Conservation (phyloP, 1,284 basidiomycete genomes). For the Rhodotorula sp. region DNA sequence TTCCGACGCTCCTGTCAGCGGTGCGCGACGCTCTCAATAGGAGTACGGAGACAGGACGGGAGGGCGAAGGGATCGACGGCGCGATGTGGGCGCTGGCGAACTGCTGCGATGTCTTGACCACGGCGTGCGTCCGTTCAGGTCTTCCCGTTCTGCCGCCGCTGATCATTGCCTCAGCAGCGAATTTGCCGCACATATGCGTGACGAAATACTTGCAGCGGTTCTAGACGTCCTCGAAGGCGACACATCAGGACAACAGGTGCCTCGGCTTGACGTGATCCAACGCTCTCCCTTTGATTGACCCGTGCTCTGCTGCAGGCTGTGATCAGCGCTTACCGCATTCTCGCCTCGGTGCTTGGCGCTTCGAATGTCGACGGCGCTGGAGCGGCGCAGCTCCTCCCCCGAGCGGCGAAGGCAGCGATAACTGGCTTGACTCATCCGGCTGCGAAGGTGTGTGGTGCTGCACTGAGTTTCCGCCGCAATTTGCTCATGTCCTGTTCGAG, state of each 20-base stretch:
- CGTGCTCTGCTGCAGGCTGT: neutral
- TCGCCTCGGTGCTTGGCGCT: neutral
- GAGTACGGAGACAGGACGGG: too few relatives aligned
- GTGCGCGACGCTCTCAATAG: too few relatives aligned
- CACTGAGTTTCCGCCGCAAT: rapidly evolving
- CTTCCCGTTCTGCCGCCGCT: too few relatives aligned
- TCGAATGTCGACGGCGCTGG: neutral
- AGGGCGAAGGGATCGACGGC: neutral
- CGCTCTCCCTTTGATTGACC: neutral
- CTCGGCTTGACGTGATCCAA: neutral
- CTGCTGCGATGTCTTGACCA: slow-evolving; percentile 13
- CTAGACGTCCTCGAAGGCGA: neutral
- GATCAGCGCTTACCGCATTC: slow-evolving; percentile 15
- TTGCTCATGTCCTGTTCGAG: too few relatives aligned
- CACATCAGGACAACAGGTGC: slow-evolving; percentile 13
- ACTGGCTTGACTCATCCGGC: neutral
- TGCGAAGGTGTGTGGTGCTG: slow-evolving; percentile 12
- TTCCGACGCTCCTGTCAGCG: neutral
- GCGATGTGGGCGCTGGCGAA: slow-evolving; percentile 31
- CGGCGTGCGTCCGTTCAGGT: neutral
- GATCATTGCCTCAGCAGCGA: neutral
- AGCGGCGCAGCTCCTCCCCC: neutral
- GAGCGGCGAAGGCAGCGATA: neutral
- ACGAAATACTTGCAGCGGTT: neutral
- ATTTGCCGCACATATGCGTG: too few relatives aligned